Base-by-base conservation (phyloP, 208 protist genomes). In the Trypanosoma grayi region DNA sequence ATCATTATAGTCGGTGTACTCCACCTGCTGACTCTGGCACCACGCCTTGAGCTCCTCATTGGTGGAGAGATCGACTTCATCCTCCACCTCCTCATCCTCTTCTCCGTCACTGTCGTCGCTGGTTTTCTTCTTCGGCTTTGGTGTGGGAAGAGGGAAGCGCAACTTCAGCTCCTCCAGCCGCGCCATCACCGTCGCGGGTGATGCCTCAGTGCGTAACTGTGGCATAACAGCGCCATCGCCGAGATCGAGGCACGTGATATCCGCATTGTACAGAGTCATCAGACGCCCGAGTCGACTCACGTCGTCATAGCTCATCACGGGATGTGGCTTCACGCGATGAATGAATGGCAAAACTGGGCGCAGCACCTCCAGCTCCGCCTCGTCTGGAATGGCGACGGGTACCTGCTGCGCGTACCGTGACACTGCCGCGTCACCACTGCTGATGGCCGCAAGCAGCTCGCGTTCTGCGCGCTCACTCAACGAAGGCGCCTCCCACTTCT, bases 61-160 rank as follows among this genome's bases (percentile, higher is more conserved):
- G 73, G 81, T 77, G 25, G 58, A 46, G 18, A 67, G 39, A 53
- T 79, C 75, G 36, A 67, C 69, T 13, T 66, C 57, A 11, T 41
- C 36, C 28, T 73, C 68, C 18, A n/a, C n/a, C n/a, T 70, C 67
- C 39, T 80, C 77, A n/a, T 74, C 60, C 14, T 73, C 61, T 0
- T 72, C 58, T 8, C 70, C 48, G 4, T 66, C 69, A 3, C 63
- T 59, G n/a, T 47, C 51, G 20, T 56, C 47, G 28, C 36, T 13
- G 27, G 16, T 55, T 18, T 22, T 46, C 28, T 57, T 44, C 45
- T 71, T 76, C 27, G 24, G 53, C 0, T 57, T 39, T 27, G 34
- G 72, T 16, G 54, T 25, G 4, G 85, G 85, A 4, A 93, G 75
- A 2, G 87, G 83, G 69, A 86, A 93, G 37, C 68, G 87, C 20